phyloP scores from a whole-genome alignment of 1,284 basidiomycete genomes.

The Pseudozyma pruni region DNA sequence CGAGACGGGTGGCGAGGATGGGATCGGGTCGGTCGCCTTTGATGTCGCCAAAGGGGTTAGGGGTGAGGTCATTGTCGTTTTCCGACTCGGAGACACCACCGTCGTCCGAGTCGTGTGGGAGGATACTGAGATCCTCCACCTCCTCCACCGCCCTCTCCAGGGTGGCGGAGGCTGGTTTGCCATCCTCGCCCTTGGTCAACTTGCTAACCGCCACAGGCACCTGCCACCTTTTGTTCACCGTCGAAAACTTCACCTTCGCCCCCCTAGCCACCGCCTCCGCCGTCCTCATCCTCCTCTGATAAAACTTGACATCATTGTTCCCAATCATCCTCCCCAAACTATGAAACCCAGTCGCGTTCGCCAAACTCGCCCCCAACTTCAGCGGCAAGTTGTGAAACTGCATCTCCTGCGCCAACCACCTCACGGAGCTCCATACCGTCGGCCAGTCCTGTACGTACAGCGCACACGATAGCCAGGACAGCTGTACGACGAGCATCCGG shows the following conservation, averaged over 20 bases:
- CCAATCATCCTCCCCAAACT: slow-evolving; percentile 48
- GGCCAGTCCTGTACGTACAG: slow-evolving; percentile 56
- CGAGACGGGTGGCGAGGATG: slow-evolving; percentile 22
- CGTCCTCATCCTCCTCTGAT: slow-evolving; percentile 57
- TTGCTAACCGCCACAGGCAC: slow-evolving; percentile 10
- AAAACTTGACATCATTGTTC: slow-evolving; percentile 52
- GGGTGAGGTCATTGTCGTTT: slow-evolving; percentile 2
- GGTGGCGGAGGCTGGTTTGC: too few relatives aligned
- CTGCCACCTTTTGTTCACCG: slow-evolving; percentile 20
- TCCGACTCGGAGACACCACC: slow-evolving; percentile 47
- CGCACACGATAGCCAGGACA: slow-evolving; percentile 59
- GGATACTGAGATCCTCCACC: slow-evolving; percentile 7
- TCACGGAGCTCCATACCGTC: slow-evolving; percentile 42
- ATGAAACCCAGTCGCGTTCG: slow-evolving; percentile 56
- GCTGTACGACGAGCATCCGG: slow-evolving; percentile 49
- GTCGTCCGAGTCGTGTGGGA: slow-evolving; percentile 33
- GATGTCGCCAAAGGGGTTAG: slow-evolving; percentile 5
- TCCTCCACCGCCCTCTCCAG: slow-evolving; percentile 22
- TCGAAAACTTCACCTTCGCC: slow-evolving; percentile 20
- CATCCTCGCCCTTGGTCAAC: slow-evolving; percentile 1
- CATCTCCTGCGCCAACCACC: slow-evolving; percentile 52
- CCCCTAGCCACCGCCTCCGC: slow-evolving; percentile 54
- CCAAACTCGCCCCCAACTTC: slow-evolving; percentile 49
- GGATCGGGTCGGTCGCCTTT: slow-evolving; percentile 27
- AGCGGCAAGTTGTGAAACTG: slow-evolving; percentile 63